These are phyloP conservation scores for Erysimum cheiri DNA, from an alignment of 441 rosid species.

Conservation along the genomic window DNA sequence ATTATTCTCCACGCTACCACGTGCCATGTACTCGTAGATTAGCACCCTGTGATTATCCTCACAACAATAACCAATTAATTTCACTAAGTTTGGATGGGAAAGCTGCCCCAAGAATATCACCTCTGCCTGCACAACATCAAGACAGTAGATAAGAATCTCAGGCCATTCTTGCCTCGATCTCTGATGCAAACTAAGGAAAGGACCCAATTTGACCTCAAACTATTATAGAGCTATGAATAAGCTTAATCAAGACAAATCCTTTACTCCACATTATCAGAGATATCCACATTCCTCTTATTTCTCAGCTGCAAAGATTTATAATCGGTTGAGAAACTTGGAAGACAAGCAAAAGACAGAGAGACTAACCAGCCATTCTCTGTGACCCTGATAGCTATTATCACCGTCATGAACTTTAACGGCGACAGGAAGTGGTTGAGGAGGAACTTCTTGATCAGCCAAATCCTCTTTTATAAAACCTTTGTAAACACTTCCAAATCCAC, in stretches of 20 bases:
- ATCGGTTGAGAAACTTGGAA: constrained; percentile 17
- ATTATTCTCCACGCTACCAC: constrained; percentile 91
- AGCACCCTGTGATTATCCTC: constrained; percentile 89
- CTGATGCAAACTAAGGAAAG: neutral
- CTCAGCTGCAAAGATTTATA: neutral
- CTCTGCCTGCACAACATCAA: constrained; percentile 70
- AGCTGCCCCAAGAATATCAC: constrained; percentile 97
- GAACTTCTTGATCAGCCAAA: constrained; percentile 55
- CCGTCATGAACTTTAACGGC: constrained; percentile 98
- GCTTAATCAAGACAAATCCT: neutral
- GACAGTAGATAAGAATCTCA: constrained; percentile 3
- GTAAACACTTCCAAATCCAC: constrained; percentile 94
- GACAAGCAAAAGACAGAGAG: constrained; percentile 27
- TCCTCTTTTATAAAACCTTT: constrained; percentile 80
- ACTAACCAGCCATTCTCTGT: constrained; percentile 97
- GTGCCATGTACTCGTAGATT: constrained; percentile 89
- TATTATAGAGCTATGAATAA: neutral
- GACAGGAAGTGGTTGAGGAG: constrained; percentile 71
- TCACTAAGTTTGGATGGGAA: constrained; percentile 93
- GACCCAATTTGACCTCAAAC: neutral
- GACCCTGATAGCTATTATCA: constrained; percentile 88
- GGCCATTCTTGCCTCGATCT: neutral
- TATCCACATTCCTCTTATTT: neutral
- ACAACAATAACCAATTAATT: constrained; percentile 92
- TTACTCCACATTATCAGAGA: neutral